Percentiles rank a stretch among this genome's conserved stretches.
These are phyloP conservation scores for Silene coronaria DNA, from an alignment of 179 eudicot species.

Conservation along the genomic window DNA sequence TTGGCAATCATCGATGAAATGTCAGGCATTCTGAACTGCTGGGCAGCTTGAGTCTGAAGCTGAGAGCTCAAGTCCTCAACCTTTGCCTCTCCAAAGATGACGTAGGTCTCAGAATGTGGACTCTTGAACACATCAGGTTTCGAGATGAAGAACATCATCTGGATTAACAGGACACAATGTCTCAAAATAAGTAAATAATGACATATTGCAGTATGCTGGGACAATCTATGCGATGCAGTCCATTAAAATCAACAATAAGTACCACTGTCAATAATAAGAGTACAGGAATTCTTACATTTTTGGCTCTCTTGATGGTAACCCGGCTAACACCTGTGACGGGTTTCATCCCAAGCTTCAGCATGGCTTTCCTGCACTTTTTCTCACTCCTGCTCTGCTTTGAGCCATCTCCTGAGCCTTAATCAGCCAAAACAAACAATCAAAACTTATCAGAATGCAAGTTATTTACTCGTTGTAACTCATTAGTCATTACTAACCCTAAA, in stretches of 20 bases:
- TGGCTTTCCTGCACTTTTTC: conserved; percentile 84
- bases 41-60: conserved; percentile 83
- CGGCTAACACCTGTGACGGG: conserved; percentile 67
- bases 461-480: too few relatives aligned
- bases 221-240: background rate
- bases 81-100: conserved; percentile 86
- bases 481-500: too few relatives aligned
- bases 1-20: conserved; percentile 54
- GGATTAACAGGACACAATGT: conserved; percentile 19
- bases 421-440: background rate
- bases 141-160: conserved; percentile 72
- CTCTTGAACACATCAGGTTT: conserved; percentile 88
- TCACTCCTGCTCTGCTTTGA: conserved; percentile 75
- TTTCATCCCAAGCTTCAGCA: conserved; percentile 85
- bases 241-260: background rate
- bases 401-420: conserved; percentile 44
- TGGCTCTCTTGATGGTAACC: conserved; percentile 73
- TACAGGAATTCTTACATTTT: conserved; percentile 40
- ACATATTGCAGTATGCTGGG: too few relatives aligned
- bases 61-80: conserved; percentile 89
- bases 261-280: background rate
- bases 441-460: background rate
- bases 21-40: conserved; percentile 79
- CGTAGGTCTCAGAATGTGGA: conserved; percentile 75
- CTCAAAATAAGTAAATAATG: background rate